Conservation (phyloP, 306 rosid species). For the Casuarina equisetifolia region DNA sequence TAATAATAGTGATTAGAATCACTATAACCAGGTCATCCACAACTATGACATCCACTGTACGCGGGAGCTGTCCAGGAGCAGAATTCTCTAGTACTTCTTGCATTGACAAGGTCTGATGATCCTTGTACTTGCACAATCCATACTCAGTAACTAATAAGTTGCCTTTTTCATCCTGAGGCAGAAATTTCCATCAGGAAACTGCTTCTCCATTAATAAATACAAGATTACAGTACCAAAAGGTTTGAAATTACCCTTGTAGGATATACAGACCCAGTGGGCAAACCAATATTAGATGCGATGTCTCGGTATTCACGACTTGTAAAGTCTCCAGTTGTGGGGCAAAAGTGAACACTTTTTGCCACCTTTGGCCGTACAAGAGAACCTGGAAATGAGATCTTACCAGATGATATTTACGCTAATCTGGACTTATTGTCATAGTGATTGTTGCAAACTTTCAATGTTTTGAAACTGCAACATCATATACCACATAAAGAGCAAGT, state of each 20-base stretch:
- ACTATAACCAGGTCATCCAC: conserved; percentile 81
- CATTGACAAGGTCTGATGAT: conserved; percentile 90
- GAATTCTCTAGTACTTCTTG: conserved; percentile 99
- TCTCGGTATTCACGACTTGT: conserved; percentile 89
- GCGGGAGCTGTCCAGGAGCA: conserved; percentile 98
- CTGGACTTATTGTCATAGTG: background rate
- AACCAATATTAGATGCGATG: conserved; percentile 87
- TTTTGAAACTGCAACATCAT: background rate
- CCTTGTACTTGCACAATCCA: conserved; percentile 93
- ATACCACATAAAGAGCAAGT: background rate
- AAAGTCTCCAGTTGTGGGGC: conserved; percentile 74
- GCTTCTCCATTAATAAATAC: conserved; percentile 1
- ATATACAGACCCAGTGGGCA: conserved; percentile 95
- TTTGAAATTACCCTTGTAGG: conserved; percentile 88
- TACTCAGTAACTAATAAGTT: conserved; percentile 92
- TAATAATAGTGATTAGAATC: conserved; percentile 34
- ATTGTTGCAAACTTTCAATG: background rate
- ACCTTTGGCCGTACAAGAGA: conserved; percentile 98
- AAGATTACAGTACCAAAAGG: conserved; percentile 25
- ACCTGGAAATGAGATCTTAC: conserved; percentile 48
- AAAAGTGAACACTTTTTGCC: conserved; percentile 93
- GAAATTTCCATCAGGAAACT: conserved; percentile 5
- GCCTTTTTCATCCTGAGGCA: conserved; percentile 79
- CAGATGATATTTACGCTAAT: conserved; percentile 18
- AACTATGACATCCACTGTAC: conserved; percentile 84